Conservation (phyloP, 495 filamentous ascomycete species). For the Penicillium robsamsonii region DNA sequence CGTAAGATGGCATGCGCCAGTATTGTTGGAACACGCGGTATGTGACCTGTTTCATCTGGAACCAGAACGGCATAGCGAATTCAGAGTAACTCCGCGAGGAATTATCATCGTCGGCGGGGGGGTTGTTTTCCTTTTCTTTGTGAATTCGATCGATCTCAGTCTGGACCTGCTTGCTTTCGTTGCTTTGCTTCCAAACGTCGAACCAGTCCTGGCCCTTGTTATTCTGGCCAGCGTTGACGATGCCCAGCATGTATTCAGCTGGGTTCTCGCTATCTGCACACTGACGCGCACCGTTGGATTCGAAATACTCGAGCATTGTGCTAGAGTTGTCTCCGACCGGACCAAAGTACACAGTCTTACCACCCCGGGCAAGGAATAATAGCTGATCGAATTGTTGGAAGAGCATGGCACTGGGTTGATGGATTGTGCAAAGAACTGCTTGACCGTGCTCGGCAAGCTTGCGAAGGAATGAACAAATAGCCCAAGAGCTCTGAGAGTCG, state of each 20-base stretch:
- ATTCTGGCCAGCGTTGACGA: constrained; percentile 48
- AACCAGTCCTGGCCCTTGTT: constrained; percentile 63
- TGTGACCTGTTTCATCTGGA: constrained; percentile 48
- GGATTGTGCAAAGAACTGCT: constrained; percentile 92
- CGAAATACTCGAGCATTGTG: constrained; percentile 72
- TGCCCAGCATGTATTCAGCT: constrained; percentile 89
- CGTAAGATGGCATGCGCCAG: constrained; percentile 54
- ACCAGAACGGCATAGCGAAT: constrained; percentile 49
- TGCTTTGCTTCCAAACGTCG: constrained; percentile 67
- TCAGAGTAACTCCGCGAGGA: constrained; percentile 24
- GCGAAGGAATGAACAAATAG: constrained; percentile 72
- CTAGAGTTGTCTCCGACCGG: constrained; percentile 73
- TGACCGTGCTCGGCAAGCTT: constrained; percentile 83
- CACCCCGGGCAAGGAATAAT: constrained; percentile 74
- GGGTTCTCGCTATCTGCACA: constrained; percentile 72
- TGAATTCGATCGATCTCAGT: constrained; percentile 65
- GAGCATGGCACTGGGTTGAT: constrained; percentile 88
- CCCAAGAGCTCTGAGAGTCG: constrained; percentile 80
- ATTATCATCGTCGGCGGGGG: constrained; percentile 26
- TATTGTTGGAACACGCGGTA: constrained; percentile 48
- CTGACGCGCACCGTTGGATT: constrained; percentile 62
- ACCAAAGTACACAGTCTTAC: constrained; percentile 83
- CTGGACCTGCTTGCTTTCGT: constrained; percentile 63
- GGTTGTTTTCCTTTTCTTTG: constrained; percentile 46
- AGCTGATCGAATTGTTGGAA: constrained; percentile 91